These are phyloP conservation scores for Magnusiomyces tetraspermus DNA, from an alignment of 1,139 yeast species.

Conservation along the genomic window DNA sequence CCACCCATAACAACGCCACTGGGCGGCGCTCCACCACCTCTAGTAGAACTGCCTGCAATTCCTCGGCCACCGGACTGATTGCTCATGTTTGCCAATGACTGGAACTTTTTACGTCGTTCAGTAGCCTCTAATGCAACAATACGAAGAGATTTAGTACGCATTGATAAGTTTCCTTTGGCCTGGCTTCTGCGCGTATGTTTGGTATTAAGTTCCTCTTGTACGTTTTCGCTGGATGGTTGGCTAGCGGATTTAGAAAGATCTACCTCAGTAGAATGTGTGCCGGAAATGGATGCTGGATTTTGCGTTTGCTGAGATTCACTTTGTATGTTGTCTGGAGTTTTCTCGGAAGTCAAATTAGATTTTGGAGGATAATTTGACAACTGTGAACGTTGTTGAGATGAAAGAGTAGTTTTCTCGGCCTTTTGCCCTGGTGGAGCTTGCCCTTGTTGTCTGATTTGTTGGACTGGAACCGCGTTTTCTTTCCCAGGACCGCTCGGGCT, in stretches of 20 bases:
- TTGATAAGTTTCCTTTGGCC: constrained; percentile 3
- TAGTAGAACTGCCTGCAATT: neutral
- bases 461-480: neutral
- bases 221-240: too few species aligned
- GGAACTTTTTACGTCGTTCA: constrained; percentile 41
- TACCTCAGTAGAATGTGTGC: neutral
- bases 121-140: constrained; percentile 89
- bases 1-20: constrained; percentile 7
- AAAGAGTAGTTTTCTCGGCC: too few species aligned
- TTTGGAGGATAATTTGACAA: neutral
- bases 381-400: neutral
- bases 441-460: too few species aligned
- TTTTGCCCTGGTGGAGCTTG: too few species aligned
- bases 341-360: neutral
- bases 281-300: neutral
- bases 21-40: constrained; percentile 7
- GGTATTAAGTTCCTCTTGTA: too few species aligned
- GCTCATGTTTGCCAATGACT: constrained; percentile 27
- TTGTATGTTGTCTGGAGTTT: neutral
- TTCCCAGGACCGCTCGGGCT: neutral
- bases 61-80: constrained; percentile 11
- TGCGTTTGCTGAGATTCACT: too few species aligned
- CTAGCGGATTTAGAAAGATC: constrained; percentile 1
- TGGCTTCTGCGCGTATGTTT: neutral
- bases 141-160: constrained; percentile 69